These are phyloP conservation scores for Schizophyllum commune DNA, from an alignment of 1,284 basidiomycete species.

Conservation along the genomic window DNA sequence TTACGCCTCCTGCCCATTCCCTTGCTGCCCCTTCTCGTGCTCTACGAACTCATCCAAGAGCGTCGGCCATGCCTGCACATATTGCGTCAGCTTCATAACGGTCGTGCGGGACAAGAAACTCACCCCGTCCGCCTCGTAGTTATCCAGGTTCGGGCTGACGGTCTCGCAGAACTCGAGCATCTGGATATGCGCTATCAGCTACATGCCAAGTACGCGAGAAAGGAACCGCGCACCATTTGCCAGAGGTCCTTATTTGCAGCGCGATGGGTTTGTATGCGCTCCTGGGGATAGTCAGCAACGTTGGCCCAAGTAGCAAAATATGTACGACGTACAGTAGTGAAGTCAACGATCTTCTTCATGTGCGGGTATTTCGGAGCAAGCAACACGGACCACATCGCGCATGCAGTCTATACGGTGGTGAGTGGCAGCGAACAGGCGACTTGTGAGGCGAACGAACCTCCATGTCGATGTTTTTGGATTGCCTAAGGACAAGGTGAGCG, in stretches of 20 bases:
- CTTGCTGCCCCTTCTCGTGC: slow-evolving; percentile 41
- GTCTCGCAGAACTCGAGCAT: slow-evolving; percentile 67
- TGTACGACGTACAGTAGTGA: slow-evolving; percentile 44
- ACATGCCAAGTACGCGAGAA: slow-evolving; percentile 1
- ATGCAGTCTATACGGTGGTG: slow-evolving; percentile 43
- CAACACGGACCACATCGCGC: slow-evolving; percentile 67
- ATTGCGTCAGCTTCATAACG: slow-evolving; percentile 3
- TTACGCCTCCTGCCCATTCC: background rate
- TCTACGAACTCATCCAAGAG: slow-evolving; percentile 66
- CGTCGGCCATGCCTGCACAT: slow-evolving; percentile 66
- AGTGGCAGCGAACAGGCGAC: slow-evolving; percentile 1
- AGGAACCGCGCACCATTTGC: slow-evolving; percentile 54
- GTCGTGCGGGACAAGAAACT: slow-evolving; percentile 17
- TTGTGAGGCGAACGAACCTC: slow-evolving; percentile 38
- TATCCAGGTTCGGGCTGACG: slow-evolving; percentile 48
- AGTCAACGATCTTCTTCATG: slow-evolving; percentile 52
- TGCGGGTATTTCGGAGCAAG: slow-evolving; percentile 56
- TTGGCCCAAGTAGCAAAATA: background rate
- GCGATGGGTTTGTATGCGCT: slow-evolving; percentile 61
- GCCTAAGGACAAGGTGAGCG: slow-evolving; percentile 27
- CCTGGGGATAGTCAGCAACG: slow-evolving; percentile 5
- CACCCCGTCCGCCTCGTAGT: slow-evolving; percentile 69
- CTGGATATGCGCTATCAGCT: slow-evolving; percentile 25
- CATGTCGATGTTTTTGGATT: slow-evolving; percentile 69
- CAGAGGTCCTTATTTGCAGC: slow-evolving; percentile 78